Evolutionary conservation across 352 stramenopile species (phyloP).

Genomic region (Phytophthora citricola): DNA sequence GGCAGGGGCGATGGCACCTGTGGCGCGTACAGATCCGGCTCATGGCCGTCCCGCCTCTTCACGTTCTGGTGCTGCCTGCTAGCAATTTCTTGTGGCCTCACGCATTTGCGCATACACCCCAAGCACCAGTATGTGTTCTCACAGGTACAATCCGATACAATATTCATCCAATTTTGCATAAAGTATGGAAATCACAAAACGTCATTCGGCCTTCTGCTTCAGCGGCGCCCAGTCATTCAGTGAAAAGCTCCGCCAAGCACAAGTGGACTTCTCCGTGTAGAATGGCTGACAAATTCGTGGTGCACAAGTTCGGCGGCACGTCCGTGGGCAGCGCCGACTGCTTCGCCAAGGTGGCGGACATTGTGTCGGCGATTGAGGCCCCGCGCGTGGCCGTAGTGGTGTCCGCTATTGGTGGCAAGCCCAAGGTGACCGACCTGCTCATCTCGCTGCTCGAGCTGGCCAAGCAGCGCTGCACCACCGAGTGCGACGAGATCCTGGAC

Average conservation of each 20-base stretch:
- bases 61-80: background rate
- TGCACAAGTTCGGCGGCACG: slow-evolving; percentile 98
- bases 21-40: background rate
- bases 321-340: slow-evolving; percentile 94
- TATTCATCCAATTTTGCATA: background rate
- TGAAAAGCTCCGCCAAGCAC: slow-evolving; percentile 14
- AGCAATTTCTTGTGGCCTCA: slow-evolving; percentile 44
- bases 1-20: background rate
- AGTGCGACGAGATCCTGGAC: slow-evolving; percentile 76
- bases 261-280: slow-evolving; percentile 18
- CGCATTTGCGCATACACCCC: slow-evolving; percentile 37
- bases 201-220: slow-evolving; percentile 1
- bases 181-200: background rate
- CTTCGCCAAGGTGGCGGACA: slow-evolving; percentile 87
- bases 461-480: slow-evolving; percentile 78
- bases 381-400: slow-evolving; percentile 89
- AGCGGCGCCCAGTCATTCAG: slow-evolving; percentile 26
- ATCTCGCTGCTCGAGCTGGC: slow-evolving; percentile 91
- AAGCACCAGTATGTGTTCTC: slow-evolving; percentile 6
- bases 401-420: slow-evolving; percentile 96
- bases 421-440: slow-evolving; percentile 96
- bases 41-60: slow-evolving; percentile 7
- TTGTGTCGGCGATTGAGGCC: slow-evolving; percentile 56
- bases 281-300: slow-evolving; percentile 81
- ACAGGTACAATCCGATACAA: slow-evolving; percentile 10